Conservation (phyloP, 2,329 filamentous ascomycete species). For the Cercospora nicotianae region DNA sequence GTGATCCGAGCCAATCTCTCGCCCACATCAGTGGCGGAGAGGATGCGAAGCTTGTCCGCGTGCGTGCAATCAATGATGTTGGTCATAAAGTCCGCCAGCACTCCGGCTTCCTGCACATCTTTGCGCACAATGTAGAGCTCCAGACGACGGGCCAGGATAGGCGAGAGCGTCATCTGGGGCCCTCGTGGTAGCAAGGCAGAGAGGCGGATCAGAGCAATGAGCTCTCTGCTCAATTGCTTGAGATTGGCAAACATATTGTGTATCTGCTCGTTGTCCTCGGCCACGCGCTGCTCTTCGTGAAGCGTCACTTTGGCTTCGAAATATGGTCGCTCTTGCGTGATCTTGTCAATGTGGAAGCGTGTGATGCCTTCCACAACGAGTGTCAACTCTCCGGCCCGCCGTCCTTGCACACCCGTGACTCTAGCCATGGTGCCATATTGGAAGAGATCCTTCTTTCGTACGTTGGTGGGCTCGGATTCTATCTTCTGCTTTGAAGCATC, state of each 20-base stretch:
- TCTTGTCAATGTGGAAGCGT: conserved; percentile 71
- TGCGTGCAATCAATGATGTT: conserved; percentile 85
- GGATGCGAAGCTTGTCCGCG: conserved; percentile 85
- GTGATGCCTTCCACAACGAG: conserved; percentile 83
- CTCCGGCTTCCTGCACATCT: conserved; percentile 76
- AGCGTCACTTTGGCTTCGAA: conserved; percentile 79
- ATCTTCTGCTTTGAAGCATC: conserved; percentile 54
- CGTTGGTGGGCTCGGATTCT: conserved; percentile 53
- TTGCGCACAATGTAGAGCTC: conserved; percentile 86
- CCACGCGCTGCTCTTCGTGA: conserved; percentile 59
- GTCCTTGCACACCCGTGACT: conserved; percentile 52
- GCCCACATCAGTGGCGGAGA: conserved; percentile 77
- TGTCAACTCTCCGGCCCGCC: conserved; percentile 62
- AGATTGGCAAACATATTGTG: conserved; percentile 74
- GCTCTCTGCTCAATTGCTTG: conserved; percentile 80
- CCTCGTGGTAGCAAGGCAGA: conserved; percentile 78
- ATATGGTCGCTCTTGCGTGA: conserved; percentile 76
- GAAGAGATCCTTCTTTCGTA: conserved; percentile 66
- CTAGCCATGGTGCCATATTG: conserved; percentile 71
- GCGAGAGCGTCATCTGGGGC: conserved; percentile 68
- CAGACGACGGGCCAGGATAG: conserved; percentile 79
- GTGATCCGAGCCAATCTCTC: conserved; percentile 78
- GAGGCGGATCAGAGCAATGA: conserved; percentile 79
- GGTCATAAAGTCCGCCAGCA: conserved; percentile 93
- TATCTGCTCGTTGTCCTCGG: conserved; percentile 56